Base-by-base conservation (phyloP, 257 asterid species). In the Anisodus acutangulus region DNA sequence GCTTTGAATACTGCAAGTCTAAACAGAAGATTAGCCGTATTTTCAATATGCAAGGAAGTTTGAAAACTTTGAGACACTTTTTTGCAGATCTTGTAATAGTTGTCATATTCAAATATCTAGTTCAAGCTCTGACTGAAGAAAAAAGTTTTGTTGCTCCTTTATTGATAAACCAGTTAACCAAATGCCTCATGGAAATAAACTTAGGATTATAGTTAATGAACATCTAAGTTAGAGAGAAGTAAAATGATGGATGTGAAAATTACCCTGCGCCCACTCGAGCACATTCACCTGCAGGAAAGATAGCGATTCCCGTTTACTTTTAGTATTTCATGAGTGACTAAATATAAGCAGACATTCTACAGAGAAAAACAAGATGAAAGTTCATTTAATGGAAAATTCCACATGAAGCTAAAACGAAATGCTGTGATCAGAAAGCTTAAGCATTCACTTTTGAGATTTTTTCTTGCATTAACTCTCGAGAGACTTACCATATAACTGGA, bases 211-310 rank as follows among this genome's bases (percentile, higher is more conserved):
- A 37, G 22, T 45, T 69, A 11, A 8, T 69, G 53, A 70, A 11
- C 2, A 57, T 79, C 80, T 45, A 78, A 7, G 60, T 78, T 7
- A 49, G 16, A 81, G 19, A 43, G 83, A 39, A 6, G 43, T 17
- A 47, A 68, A 49, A 68, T 5, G 49, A 35, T 1, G 80, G 54
- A 39, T 47, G 72, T 54, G 63, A 87, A 81, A 83, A 85, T 91
- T 94, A 94, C 99, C 99, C 99, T 89, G 97, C 99, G 6, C 99
- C 99, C 81, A 95, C 94, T 72, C 94, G 97, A 86, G 97, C 93
- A 63, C 92, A 86, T 90, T 94, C 99, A 76, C 99, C 99, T 95
- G 94, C 91, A 87, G 79, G 4, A 78, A 78, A 15, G 49, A 26
- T 53, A 51, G 45, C 7, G 2, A 76, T 76, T 51, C 17, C 13